phyloP scores from a whole-genome alignment of 2,329 filamentous ascomycete genomes.

The Clonostachys solani region DNA sequence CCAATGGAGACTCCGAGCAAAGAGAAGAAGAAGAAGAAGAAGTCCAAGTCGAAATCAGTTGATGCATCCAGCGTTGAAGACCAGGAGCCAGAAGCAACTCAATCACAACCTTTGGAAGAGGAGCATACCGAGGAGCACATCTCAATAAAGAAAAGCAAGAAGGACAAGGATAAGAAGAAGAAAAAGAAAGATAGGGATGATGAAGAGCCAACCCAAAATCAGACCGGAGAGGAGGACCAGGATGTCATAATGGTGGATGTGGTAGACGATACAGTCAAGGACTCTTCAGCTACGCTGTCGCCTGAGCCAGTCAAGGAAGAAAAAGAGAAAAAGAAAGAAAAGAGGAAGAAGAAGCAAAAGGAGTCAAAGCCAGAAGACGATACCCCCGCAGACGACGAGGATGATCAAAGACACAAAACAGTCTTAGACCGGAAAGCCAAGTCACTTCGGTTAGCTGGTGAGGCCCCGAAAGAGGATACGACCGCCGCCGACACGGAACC shows the following conservation, averaged over 20 bases:
- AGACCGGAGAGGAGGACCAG: conserved; percentile 5
- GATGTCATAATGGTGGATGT: conserved; percentile 6
- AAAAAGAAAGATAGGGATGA: conserved; percentile 8
- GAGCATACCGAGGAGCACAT: not conserved
- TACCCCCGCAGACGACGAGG: conserved; percentile 12
- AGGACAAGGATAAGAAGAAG: conserved; percentile 4
- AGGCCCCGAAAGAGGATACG: conserved; percentile 22
- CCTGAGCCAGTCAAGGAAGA: conserved; percentile 6
- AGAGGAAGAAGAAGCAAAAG: conserved; percentile 22
- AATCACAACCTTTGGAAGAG: not conserved
- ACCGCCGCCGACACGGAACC: conserved; percentile 23
- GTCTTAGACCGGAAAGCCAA: conserved; percentile 53
- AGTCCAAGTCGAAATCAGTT: conserved; percentile 6
- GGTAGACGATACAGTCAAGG: conserved; percentile 1
- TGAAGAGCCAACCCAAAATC: not conserved
- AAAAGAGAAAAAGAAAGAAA: conserved; percentile 6
- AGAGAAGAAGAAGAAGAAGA: conserved; percentile 8
- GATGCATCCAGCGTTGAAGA: conserved; percentile 1
- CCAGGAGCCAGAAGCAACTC: too few species aligned
- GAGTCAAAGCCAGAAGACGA: conserved; percentile 13
- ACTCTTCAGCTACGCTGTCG: too few species aligned
- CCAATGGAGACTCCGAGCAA: conserved; percentile 6
- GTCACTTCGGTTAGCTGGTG: conserved; percentile 40
- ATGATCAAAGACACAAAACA: conserved; percentile 37
- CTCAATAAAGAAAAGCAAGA: conserved; percentile 5